Evolutionary conservation across 495 filamentous ascomycete genomes (phyloP), one percentile per base, ranked within the genome.

Genomic region (Darksidea phi): DNA sequence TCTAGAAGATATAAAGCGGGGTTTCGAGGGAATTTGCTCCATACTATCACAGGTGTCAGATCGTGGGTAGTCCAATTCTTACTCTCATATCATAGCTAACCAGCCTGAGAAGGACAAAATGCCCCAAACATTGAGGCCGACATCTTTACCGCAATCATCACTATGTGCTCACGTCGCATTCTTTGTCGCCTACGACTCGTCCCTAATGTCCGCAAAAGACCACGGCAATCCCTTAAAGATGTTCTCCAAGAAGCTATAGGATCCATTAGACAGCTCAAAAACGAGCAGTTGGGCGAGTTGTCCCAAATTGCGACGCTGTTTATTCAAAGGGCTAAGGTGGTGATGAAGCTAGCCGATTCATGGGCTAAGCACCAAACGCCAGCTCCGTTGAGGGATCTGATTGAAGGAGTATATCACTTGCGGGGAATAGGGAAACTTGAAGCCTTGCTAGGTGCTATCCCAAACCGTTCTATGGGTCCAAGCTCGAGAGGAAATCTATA

Each of bases 141-240:
- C 5, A 57, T 78, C 1, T 69, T 78, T 20, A 57, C 58, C 24
- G 64, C 64, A 21, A 73, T 78, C 17, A 49, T 75, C 12, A 58
- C 67, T 7, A 72, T 78, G 69, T 79, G 71, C 51, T 59, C 57
- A 38, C 15, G 37, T 6, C 72, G 75, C 1, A 74, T 78, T 10
- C 56, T 77, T 37, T 61, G 60, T 37, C 71, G 68, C 37, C 54
- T 75, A 59, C 55, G 68, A 50, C 49, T 68, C 57, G 59, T 36
- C 28, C 69, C 25, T 25, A 63, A 54, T 67, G 58, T 1, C 15
- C 57, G 57, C 43, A 61, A 61, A 4, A 20, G 2, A 8, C 26
- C 45, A 41, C 69, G 49, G 26, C 59, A 64, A 58, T 15, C 50
- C 23, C 37, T 54, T 20, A 37, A 54, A 32, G 15, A 54, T 6